A percentile compares a stretch with the other conserved stretches of the same genome.
Conservation (phyloP, 2,329 filamentous ascomycete genomes). For the Incumbomyces delicatus region DNA sequence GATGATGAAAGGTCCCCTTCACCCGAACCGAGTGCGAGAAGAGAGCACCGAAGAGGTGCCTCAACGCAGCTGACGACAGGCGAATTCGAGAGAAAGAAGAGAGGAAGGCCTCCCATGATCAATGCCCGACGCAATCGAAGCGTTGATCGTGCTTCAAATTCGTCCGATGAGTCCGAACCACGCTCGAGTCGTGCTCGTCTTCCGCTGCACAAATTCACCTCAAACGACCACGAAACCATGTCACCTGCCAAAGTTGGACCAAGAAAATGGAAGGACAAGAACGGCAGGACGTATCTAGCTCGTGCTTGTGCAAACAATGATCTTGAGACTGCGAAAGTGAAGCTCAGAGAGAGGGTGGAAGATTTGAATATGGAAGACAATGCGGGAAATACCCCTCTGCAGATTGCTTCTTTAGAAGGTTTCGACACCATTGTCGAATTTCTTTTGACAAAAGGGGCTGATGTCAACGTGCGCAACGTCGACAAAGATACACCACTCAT, state of each 20-base stretch:
- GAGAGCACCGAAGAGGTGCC: constrained; percentile 19
- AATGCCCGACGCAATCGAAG: constrained; percentile 36
- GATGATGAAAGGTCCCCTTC: constrained; percentile 22
- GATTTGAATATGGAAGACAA: constrained; percentile 86
- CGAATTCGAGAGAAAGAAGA: constrained; percentile 25
- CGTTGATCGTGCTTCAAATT: constrained; percentile 29
- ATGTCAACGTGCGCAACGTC: constrained; percentile 66
- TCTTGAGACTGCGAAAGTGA: constrained; percentile 64
- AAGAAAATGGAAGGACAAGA: constrained; percentile 84
- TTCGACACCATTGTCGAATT: constrained; percentile 79
- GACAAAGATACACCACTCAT: constrained; percentile 89
- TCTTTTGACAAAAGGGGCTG: constrained; percentile 73
- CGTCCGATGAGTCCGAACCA: constrained; percentile 31
- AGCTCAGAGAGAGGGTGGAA: constrained; percentile 68
- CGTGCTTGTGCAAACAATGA: constrained; percentile 81
- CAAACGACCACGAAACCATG: constrained; percentile 38
- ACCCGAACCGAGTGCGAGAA: constrained; percentile 15
- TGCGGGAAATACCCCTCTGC: constrained; percentile 89
- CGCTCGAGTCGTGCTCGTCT: constrained; percentile 25
- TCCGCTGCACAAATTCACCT: constrained; percentile 31
- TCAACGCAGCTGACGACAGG: constrained; percentile 21
- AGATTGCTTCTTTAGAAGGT: constrained; percentile 83
- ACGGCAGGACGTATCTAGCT: constrained; percentile 83
- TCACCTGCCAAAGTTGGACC: constrained; percentile 59
- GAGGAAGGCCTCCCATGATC: constrained; percentile 30